Evolutionary conservation across 75 land plant genomes (phyloP).

Genomic region (Ceratopteris richardii): DNA sequence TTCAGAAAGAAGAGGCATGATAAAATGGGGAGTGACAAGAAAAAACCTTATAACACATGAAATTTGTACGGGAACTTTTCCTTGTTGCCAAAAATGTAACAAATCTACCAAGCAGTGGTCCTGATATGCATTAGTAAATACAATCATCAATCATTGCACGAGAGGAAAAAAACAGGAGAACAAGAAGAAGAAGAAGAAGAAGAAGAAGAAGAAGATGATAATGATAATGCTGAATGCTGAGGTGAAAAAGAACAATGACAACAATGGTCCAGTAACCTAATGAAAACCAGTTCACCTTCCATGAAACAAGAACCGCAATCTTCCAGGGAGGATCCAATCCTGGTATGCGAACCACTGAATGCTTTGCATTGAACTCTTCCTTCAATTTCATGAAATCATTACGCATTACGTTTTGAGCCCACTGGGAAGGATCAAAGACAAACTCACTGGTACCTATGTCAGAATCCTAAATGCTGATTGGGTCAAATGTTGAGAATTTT

Average conservation of each 20-base stretch:
- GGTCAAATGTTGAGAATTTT: background rate
- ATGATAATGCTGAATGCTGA: too few relatives aligned
- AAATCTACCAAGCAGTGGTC: conserved; percentile 92
- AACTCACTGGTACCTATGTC: conserved; percentile 63
- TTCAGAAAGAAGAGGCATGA: background rate
- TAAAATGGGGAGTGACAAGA: background rate
- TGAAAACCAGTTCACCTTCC: too few relatives aligned
- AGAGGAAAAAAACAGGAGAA: too few relatives aligned
- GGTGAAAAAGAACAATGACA: too few relatives aligned
- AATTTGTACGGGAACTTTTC: conserved; percentile 79
- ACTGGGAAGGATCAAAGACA: conserved; percentile 70
- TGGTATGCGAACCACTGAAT: conserved; percentile 69
- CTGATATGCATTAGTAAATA: conserved; percentile 26
- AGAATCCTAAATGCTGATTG: conserved; percentile 3
- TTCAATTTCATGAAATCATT: conserved; percentile 61
- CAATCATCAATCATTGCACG: background rate
- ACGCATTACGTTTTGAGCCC: conserved; percentile 75
- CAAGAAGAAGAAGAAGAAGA: too few relatives aligned
- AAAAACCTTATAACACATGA: conserved; percentile 76
- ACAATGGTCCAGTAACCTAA: too few relatives aligned
- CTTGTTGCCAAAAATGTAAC: conserved; percentile 88
- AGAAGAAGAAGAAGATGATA: too few relatives aligned
- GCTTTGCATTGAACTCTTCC: conserved; percentile 60
- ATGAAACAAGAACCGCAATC: conserved; percentile 81
- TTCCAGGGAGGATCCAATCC: conserved; percentile 67